These are phyloP conservation scores for Paratinospora sagittata DNA, from an alignment of 164 flowering plant genomes.

Conservation along the genomic window DNA sequence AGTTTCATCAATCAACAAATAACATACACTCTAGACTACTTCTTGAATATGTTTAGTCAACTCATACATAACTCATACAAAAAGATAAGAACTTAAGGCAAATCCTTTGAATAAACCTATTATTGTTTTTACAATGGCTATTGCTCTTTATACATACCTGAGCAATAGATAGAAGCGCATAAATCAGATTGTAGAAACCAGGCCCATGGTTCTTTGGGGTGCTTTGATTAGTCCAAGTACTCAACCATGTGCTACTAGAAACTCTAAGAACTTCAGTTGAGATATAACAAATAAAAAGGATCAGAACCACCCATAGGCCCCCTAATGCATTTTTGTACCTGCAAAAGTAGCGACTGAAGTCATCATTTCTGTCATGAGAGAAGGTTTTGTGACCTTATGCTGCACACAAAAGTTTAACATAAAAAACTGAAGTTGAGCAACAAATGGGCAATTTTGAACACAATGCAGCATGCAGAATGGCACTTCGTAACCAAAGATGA, in stretches of 20 bases:
- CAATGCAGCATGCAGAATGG: neutral
- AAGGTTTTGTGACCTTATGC: neutral
- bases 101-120: too few species aligned
- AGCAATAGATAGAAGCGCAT: constrained; percentile 70
- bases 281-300: constrained; percentile 68
- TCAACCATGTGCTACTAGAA: constrained; percentile 94
- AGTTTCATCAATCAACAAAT: too few species aligned
- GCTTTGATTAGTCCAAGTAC: constrained; percentile 83
- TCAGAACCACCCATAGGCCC: constrained; percentile 76
- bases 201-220: constrained; percentile 40
- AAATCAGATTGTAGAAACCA: constrained; percentile 63
- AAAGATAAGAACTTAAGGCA: too few species aligned
- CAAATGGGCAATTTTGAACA: neutral
- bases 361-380: neutral
- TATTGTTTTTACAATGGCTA: too few species aligned
- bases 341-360: constrained; percentile 10
- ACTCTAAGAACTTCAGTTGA: constrained; percentile 70
- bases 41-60: too few species aligned
- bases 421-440: neutral
- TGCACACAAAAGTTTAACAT: neutral
- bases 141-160: constrained; percentile 43
- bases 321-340: constrained; percentile 95
- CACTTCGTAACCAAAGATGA: too few species aligned
- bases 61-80: too few species aligned
- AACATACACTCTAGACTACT: too few species aligned